phyloP scores from a whole-genome alignment of 495 filamentous ascomycete genomes.

The Chaetomidium leptoderma region DNA sequence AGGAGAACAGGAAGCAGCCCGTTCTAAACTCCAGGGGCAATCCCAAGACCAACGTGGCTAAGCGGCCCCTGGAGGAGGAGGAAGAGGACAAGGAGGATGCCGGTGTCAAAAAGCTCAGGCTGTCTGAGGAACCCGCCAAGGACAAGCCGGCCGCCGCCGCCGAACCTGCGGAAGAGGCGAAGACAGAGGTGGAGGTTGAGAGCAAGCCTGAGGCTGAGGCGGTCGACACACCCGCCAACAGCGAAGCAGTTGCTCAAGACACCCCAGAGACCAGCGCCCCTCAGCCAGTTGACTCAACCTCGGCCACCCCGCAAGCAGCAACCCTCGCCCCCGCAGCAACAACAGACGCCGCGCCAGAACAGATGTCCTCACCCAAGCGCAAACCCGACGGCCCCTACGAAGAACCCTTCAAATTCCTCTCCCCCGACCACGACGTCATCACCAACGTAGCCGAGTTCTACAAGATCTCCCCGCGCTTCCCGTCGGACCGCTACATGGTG shows the following conservation, averaged over 20 bases:
- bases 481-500: slow-evolving; percentile 87
- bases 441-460: slow-evolving; percentile 75
- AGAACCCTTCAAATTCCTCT: slow-evolving; percentile 89
- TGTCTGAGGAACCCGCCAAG: slow-evolving; percentile 29
- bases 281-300: slow-evolving; percentile 17
- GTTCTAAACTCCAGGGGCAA: slow-evolving; percentile 41
- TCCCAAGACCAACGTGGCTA: slow-evolving; percentile 41
- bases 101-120: slow-evolving; percentile 37
- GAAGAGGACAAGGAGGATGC: slow-evolving; percentile 35
- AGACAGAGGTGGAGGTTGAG: slow-evolving; percentile 27
- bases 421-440: slow-evolving; percentile 67
- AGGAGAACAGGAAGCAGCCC: slow-evolving; percentile 56
- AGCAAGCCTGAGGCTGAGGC: slow-evolving; percentile 21
- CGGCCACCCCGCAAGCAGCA: slow-evolving; percentile 19
- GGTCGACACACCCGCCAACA: slow-evolving; percentile 16
- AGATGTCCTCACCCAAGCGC: slow-evolving; percentile 33
- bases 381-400: slow-evolving; percentile 54
- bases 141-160: slow-evolving; percentile 25
- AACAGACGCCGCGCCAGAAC: not conserved
- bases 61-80: slow-evolving; percentile 29
- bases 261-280: not conserved
- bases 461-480: slow-evolving; percentile 74
- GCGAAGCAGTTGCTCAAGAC: slow-evolving; percentile 1
- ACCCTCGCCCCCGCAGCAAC: slow-evolving; percentile 9
- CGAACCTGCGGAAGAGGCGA: slow-evolving; percentile 25